Evolutionary conservation across 2,329 filamentous ascomycete genomes (phyloP).

Genomic region (Trichophyton verrucosum): DNA sequence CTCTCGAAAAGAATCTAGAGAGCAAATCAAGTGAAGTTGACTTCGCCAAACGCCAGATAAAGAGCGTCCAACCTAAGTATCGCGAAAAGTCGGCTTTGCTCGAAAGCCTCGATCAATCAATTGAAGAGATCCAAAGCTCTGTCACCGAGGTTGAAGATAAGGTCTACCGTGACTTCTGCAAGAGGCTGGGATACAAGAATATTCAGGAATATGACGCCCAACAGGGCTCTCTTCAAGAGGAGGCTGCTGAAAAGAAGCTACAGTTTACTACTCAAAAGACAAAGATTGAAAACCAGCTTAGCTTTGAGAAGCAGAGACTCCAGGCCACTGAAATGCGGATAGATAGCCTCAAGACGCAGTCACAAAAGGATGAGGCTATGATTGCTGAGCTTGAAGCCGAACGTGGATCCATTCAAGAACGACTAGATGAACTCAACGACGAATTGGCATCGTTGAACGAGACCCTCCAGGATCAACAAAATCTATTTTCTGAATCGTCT

Average conservation of each 20-base stretch:
- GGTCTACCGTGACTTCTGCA: slow-evolving; percentile 76
- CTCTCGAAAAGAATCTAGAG: slow-evolving; percentile 67
- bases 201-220: slow-evolving; percentile 90
- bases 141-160: slow-evolving; percentile 78
- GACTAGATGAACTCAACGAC: slow-evolving; percentile 58
- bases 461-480: slow-evolving; percentile 55
- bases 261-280: slow-evolving; percentile 71
- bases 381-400: slow-evolving; percentile 59
- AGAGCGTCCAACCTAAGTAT: slow-evolving; percentile 66
- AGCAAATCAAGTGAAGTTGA: slow-evolving; percentile 75
- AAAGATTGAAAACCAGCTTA: slow-evolving; percentile 48
- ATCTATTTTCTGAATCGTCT: slow-evolving; percentile 54
- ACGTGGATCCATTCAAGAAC: slow-evolving; percentile 61
- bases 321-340: slow-evolving; percentile 59
- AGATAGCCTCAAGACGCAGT: slow-evolving; percentile 51
- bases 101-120: slow-evolving; percentile 46
- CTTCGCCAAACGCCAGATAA: slow-evolving; percentile 58
- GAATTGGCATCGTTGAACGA: slow-evolving; percentile 67
- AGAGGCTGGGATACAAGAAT: slow-evolving; percentile 70
- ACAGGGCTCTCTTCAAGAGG: slow-evolving; percentile 83
- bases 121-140: slow-evolving; percentile 46
- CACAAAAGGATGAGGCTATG: slow-evolving; percentile 54
- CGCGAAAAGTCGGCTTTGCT: slow-evolving; percentile 58
- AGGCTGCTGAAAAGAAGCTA: slow-evolving; percentile 73
- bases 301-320: slow-evolving; percentile 58